phyloP scores from a whole-genome alignment of 2,329 filamentous ascomycete genomes.

The Trichothecium roseum region DNA sequence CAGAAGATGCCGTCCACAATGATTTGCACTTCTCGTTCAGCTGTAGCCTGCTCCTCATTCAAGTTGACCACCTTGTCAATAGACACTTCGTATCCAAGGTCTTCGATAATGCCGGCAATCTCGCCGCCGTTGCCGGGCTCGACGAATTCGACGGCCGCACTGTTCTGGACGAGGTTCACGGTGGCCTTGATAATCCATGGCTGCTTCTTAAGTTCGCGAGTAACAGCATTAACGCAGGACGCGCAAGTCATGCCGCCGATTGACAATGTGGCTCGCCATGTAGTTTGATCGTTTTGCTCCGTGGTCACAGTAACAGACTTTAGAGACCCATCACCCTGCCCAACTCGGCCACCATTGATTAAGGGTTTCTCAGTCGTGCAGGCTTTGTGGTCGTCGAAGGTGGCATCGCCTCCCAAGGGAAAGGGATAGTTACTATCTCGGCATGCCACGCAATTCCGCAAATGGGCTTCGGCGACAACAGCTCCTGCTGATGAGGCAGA shows the following conservation, averaged over 20 bases:
- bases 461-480: background rate
- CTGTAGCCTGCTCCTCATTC: slow-evolving; percentile 24
- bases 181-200: slow-evolving; percentile 47
- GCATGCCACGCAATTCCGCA: background rate
- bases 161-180: slow-evolving; percentile 59
- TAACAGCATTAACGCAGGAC: slow-evolving; percentile 55
- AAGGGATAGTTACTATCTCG: no score
- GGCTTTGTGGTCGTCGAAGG: no score
- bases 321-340: no score
- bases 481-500: background rate
- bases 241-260: slow-evolving; percentile 68
- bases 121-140: slow-evolving; percentile 19
- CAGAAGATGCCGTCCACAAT: slow-evolving; percentile 66
- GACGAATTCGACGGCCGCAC: slow-evolving; percentile 48
- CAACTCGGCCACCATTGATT: no score
- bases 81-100: slow-evolving; percentile 55
- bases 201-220: slow-evolving; percentile 42
- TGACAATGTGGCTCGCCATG: slow-evolving; percentile 43
- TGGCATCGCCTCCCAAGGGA: no score
- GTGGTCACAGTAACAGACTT: no score
- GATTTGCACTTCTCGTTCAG: slow-evolving; percentile 51
- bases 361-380: no score
- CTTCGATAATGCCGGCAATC: slow-evolving; percentile 40
- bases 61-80: slow-evolving; percentile 39
- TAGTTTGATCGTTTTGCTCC: no score